A percentile compares a stretch with the other conserved stretches of the same genome.
These are phyloP conservation scores for Plasmodium chabaudi DNA, from an alignment of 169 alveolate species.

Conservation along the genomic window DNA sequence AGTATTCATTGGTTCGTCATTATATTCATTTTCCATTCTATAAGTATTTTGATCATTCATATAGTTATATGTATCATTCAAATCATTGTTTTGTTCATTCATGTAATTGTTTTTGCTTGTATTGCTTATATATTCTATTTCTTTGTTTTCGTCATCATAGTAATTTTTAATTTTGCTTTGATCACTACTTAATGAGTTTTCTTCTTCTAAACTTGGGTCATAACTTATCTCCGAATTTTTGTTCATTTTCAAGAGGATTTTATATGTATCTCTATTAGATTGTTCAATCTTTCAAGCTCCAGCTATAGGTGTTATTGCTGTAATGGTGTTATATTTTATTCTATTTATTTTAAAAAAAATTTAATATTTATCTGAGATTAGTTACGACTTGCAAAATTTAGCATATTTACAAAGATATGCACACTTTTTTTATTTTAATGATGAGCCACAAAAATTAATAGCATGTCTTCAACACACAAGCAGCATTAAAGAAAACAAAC, in stretches of 20 bases:
- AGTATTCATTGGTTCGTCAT: constrained; percentile 4
- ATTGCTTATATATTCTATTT: no score
- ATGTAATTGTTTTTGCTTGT: not conserved
- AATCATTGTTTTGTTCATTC: not conserved
- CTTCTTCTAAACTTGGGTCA: constrained; percentile 8
- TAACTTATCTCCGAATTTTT: constrained; percentile 22
- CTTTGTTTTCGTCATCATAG: not conserved
- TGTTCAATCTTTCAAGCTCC: no score
- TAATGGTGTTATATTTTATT: no score
- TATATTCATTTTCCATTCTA: not conserved
- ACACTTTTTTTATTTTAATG: no score
- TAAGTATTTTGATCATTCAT: not conserved
- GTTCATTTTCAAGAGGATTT: constrained; percentile 24
- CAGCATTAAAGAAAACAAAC: no score
- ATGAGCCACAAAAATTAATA: no score
- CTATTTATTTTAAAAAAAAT: no score
- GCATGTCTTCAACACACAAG: no score
- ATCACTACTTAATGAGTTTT: not conserved
- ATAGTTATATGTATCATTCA: constrained; percentile 9
- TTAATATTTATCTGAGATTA: not conserved
- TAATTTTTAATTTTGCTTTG: constrained; percentile 5
- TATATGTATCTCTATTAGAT: not conserved
- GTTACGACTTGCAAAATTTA: not conserved
- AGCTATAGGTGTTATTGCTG: no score
- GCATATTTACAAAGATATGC: not conserved